Base-by-base conservation (phyloP, 805 yeast species). In the Hanseniaspora occidentalis region DNA sequence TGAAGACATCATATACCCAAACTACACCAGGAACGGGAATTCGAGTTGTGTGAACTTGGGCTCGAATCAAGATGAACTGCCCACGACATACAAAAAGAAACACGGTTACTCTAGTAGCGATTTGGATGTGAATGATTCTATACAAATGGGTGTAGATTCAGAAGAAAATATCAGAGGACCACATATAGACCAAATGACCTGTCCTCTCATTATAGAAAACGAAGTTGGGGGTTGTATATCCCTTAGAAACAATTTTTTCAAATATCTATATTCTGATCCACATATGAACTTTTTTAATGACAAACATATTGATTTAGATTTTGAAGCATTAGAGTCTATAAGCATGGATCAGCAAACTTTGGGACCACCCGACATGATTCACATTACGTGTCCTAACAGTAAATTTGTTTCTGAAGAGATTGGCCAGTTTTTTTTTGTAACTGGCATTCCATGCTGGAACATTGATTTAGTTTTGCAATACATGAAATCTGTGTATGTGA, bases 361-460 rank as follows among this genome's bases (percentile, higher is more conserved):
- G 18, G 94, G 94, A 0, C 84, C 86, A 2, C 80, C 86, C 3
- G 94, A 83, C 57, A 61, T 82, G 43, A 75, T 51, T 37, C 51
- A 69, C 48, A 47, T 66, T n/a, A 59, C 71, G n/a, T 54, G 58
- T 24, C 62, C 62, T 4, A 29, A 29, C 33, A 29, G 16, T 4
- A n/a, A 62, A 42, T 60, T 66, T 36, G 56, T 63, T 16, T 61
- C 57, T 5, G 66, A 68, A 41, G 79, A 75, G 43, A 59, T 63
- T 11, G 75, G 79, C 1, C 66, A 65, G 38, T 72, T 69, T 40
- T 75, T 70, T 44, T 67, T 62, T 45, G 53, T 67, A 21, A 63
- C 67, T 1, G 77, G 78, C 3, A 14, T 14, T 16, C 33, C 33
- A 5, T 29, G 33, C 16, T 29, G 33, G 33, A 29, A 29, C 18